Percentiles rank a stretch among this genome's conserved stretches.
Conservation (phyloP, 139 green algal genomes). For the Picochlorum costavermella region DNA sequence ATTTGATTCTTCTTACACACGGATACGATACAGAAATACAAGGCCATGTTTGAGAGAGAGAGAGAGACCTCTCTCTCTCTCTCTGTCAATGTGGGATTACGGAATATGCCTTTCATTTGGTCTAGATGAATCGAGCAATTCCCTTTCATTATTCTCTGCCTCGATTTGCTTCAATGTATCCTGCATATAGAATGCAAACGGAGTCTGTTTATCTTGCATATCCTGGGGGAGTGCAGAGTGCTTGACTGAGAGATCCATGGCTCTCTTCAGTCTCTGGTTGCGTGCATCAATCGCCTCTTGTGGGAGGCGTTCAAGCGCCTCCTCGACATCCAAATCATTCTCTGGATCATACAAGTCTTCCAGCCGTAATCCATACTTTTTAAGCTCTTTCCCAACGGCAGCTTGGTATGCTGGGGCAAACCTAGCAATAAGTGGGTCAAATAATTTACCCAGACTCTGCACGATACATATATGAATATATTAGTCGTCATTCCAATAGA, state of each 20-base stretch:
- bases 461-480: background rate
- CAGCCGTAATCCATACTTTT: slow-evolving; percentile 86
- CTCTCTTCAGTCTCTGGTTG: slow-evolving; percentile 88
- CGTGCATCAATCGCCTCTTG: slow-evolving; percentile 78
- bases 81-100: slow-evolving; percentile 6
- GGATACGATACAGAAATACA: background rate
- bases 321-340: slow-evolving; percentile 83
- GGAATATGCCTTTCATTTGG: slow-evolving; percentile 66
- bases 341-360: slow-evolving; percentile 92
- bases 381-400: slow-evolving; percentile 61
- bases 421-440: slow-evolving; percentile 50
- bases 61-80: too few relatives aligned
- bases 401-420: slow-evolving; percentile 51
- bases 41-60: too few relatives aligned
- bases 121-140: slow-evolving; percentile 40
- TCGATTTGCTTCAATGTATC: slow-evolving; percentile 39
- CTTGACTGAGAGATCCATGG: slow-evolving; percentile 88
- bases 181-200: slow-evolving; percentile 73
- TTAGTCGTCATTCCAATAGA: background rate
- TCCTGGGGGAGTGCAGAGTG: slow-evolving; percentile 76
- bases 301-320: slow-evolving; percentile 83
- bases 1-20: background rate
- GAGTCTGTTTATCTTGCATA: slow-evolving; percentile 84
- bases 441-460: slow-evolving; percentile 30
- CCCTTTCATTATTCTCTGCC: slow-evolving; percentile 41